Percentiles rank a stretch among this genome's conserved stretches.
Conservation (phyloP, 2,329 filamentous ascomycete genomes). For the Cadophora gregata region DNA sequence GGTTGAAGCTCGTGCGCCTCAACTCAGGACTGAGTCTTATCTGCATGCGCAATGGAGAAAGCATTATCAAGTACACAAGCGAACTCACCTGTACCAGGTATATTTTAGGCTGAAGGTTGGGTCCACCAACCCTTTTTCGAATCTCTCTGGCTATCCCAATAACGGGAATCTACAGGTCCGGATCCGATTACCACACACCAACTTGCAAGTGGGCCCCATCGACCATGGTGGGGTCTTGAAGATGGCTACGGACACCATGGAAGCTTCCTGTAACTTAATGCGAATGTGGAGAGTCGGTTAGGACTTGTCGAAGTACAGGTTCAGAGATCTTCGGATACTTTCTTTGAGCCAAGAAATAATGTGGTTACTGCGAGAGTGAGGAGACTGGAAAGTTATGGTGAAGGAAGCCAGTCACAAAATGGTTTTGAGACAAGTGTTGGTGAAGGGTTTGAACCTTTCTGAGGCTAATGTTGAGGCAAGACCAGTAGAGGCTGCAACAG, state of each 20-base stretch:
- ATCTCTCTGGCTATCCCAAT: background rate
- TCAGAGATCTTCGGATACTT: background rate
- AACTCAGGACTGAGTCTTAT: no score
- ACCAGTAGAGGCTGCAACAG: no score
- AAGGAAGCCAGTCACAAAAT: background rate
- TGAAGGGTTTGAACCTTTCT: no score
- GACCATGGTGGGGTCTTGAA: conserved; percentile 3
- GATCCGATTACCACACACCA: background rate
- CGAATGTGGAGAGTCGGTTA: background rate
- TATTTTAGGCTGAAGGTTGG: no score
- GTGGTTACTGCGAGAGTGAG: conserved; percentile 2
- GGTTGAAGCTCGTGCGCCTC: no score
- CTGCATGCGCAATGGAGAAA: no score
- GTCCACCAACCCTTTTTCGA: conserved; percentile 6
- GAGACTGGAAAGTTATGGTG: background rate
- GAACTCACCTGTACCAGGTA: no score
- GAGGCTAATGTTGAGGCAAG: background rate
- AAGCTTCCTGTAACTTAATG: background rate
- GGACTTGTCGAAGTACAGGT: conserved; percentile 5
- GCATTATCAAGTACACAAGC: no score
- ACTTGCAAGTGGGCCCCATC: background rate
- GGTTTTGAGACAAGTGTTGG: conserved; percentile 4
- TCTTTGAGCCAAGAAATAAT: background rate
- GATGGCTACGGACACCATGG: conserved; percentile 4
- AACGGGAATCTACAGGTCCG: background rate